phyloP scores from a whole-genome alignment of 176 grass and related monocot genomes.

The Aegilops longissima region DNA sequence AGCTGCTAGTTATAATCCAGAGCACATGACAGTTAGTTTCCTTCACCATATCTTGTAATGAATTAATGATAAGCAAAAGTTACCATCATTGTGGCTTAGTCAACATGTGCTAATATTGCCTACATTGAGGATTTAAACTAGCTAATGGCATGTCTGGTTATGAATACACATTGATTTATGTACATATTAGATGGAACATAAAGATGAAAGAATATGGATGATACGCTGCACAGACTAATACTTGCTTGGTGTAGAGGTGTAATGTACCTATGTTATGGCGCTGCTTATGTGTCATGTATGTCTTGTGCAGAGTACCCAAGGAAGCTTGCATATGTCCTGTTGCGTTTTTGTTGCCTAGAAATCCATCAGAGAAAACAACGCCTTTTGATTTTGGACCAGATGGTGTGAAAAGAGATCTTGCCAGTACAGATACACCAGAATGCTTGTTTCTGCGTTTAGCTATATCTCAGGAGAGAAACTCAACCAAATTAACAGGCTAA shows the following conservation, averaged over 20 bases:
- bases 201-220: neutral
- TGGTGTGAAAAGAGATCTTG: constrained; percentile 66
- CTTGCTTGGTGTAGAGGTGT: neutral
- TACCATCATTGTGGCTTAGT: constrained; percentile 3
- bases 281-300: constrained; percentile 33
- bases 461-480: constrained; percentile 38
- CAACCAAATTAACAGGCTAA: constrained; percentile 15
- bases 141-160: neutral
- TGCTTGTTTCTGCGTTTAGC: constrained; percentile 47
- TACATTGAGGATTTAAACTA: too few species aligned
- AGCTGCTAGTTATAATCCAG: neutral
- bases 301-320: constrained; percentile 48
- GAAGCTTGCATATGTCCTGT: constrained; percentile 22
- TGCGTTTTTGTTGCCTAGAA: constrained; percentile 21
- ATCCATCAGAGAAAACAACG: constrained; percentile 32
- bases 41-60: neutral
- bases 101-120: neutral
- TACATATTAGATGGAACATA: neutral
- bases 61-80: neutral
- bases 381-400: constrained; percentile 34
- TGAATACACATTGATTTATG: neutral
- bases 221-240: neutral
- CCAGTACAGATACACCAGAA: constrained; percentile 57
- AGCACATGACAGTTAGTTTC: neutral
- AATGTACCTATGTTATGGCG: constrained; percentile 56